phyloP scores from a whole-genome alignment of 192 early-diverging fungal genomes.

The Lobulomyces angularis region DNA sequence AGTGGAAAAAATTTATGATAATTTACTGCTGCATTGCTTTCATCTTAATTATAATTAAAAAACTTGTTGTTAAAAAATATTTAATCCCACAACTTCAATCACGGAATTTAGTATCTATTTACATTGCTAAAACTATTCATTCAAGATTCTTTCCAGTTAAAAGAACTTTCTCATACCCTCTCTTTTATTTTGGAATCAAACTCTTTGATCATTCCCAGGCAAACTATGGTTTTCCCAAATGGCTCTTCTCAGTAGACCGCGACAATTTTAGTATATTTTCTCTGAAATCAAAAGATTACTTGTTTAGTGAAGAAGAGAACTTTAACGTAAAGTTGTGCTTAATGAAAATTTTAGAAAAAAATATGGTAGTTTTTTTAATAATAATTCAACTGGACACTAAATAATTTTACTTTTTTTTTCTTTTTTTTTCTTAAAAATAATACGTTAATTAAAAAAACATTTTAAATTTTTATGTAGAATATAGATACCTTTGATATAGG shows the following conservation, averaged over 20 bases:
- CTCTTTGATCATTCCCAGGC: no score
- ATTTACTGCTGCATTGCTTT: no score
- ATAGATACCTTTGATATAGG: conserved; percentile 13
- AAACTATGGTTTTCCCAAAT: no score
- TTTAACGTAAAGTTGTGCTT: conserved; percentile 1
- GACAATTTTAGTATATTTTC: conserved; percentile 2
- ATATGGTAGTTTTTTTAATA: conserved; percentile 1
- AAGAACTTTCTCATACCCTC: conserved; percentile 36
- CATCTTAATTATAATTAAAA: no score
- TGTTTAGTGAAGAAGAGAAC: conserved; percentile 17
- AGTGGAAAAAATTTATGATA: no score
- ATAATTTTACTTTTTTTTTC: not conserved
- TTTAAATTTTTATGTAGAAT: conserved; percentile 2
- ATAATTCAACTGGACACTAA: conserved; percentile 1
- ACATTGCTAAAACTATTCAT: conserved; percentile 29
- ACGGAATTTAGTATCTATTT: no score
- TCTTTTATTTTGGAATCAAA: conserved; percentile 31
- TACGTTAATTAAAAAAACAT: not conserved
- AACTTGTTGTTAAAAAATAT: no score
- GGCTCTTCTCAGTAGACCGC: no score
- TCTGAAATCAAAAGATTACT: conserved; percentile 10
- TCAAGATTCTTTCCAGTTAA: conserved; percentile 22
- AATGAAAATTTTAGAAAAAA: conserved; percentile 2
- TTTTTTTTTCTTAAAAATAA: not conserved
- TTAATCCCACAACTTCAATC: no score